Percentiles rank a stretch among this genome's conserved stretches.
Evolutionary conservation across 306 rosid genomes (phyloP).

Genomic region (Malus orientalis): DNA sequence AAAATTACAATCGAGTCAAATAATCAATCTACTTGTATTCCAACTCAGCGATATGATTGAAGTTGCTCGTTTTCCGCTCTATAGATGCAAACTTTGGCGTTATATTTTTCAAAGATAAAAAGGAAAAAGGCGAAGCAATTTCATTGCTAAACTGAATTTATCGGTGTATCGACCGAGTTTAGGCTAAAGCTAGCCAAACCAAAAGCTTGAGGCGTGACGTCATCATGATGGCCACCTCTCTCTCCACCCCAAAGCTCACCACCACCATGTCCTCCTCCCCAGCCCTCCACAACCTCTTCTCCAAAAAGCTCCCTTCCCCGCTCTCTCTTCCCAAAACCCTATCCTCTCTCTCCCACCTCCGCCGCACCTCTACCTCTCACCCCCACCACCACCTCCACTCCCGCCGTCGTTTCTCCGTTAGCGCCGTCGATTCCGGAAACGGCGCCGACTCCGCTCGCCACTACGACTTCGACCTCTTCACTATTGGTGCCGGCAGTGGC

Average conservation of each 20-base stretch:
- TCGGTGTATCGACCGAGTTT: no score
- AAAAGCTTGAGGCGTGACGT: neutral
- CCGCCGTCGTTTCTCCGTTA: constrained; percentile 21
- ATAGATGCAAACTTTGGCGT: no score
- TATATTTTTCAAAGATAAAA: no score
- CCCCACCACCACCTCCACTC: constrained; percentile 14
- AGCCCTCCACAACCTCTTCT: constrained; percentile 32
- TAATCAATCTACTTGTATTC: no score
- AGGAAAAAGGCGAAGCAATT: no score
- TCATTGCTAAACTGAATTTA: no score
- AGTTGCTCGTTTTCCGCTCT: no score
- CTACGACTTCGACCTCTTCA: constrained; percentile 83
- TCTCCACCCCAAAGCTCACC: constrained; percentile 30
- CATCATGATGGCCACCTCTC: constrained; percentile 33
- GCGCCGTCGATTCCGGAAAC: constrained; percentile 44
- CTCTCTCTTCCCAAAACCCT: constrained; percentile 25
- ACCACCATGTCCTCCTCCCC: constrained; percentile 31
- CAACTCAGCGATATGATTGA: no score
- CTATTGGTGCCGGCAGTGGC: constrained; percentile 93
- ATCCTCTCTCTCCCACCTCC: neutral
- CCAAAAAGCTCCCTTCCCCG: constrained; percentile 20
- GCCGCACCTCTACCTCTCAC: constrained; percentile 3
- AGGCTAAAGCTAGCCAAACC: neutral
- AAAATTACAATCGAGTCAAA: no score
- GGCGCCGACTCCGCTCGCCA: constrained; percentile 38